phyloP scores from a whole-genome alignment of 2,329 filamentous ascomycete species.

The Tolypocladium pustulatum region DNA sequence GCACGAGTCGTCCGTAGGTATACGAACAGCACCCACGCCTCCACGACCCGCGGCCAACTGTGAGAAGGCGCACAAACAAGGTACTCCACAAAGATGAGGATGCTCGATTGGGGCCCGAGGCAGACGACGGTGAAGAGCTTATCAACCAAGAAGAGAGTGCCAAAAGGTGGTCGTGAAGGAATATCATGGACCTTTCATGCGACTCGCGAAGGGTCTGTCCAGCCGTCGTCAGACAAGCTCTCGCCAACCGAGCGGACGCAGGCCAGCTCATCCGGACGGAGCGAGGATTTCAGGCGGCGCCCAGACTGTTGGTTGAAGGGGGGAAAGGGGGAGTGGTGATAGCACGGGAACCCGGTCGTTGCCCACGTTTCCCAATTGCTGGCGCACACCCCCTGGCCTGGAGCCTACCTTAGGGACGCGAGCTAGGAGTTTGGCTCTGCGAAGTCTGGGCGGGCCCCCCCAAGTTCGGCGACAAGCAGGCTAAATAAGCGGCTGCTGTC shows the following conservation, averaged over 20 bases:
- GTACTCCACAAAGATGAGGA: background rate
- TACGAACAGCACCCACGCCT: background rate
- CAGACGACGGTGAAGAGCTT: background rate
- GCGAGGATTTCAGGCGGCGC: background rate
- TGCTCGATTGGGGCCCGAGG: background rate
- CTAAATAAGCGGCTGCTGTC: background rate
- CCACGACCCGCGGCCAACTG: background rate
- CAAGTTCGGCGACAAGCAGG: too few relatives aligned
- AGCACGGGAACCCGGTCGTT: background rate
- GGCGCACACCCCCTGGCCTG: background rate
- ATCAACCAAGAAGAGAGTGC: background rate
- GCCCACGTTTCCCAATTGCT: constrained; percentile 1
- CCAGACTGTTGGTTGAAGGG: background rate
- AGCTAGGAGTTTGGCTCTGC: background rate
- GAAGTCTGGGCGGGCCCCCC: background rate
- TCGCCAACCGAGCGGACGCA: background rate
- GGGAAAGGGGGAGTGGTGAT: background rate
- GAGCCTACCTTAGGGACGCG: background rate
- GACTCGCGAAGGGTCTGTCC: background rate
- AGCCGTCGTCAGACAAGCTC: too few relatives aligned
- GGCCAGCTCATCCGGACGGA: background rate
- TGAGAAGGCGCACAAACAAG: background rate
- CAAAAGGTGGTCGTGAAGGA: background rate
- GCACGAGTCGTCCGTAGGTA: too few relatives aligned
- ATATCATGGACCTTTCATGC: background rate